Evolutionary conservation across 345 rosid species (phyloP).

Genomic region (Brassica incana): DNA sequence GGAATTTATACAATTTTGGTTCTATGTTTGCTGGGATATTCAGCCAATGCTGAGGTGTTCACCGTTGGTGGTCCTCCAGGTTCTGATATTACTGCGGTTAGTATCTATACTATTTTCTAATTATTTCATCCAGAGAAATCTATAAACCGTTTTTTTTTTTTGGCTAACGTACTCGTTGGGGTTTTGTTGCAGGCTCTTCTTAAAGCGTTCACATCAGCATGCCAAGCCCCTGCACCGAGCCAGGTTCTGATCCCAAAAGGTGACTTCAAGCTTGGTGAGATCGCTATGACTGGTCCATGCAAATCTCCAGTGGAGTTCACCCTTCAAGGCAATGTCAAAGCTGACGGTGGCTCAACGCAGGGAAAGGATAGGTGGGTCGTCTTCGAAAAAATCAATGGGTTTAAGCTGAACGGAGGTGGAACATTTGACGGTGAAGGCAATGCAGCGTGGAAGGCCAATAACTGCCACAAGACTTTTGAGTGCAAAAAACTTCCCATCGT

Average conservation of each 20-base stretch:
- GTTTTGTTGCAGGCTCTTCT: conserved; percentile 24
- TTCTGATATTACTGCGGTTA: conserved; percentile 37
- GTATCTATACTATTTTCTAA: background rate
- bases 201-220: conserved; percentile 33
- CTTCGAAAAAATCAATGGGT: conserved; percentile 20
- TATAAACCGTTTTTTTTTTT: background rate
- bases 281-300: conserved; percentile 34
- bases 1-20: conserved; percentile 8
- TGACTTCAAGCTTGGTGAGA: conserved; percentile 28
- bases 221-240: conserved; percentile 19
- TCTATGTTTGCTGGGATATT: conserved; percentile 25
- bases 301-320: conserved; percentile 27
- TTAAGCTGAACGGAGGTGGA: conserved; percentile 38
- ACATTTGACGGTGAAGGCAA: conserved; percentile 40
- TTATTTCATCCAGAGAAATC: conserved; percentile 2
- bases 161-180: background rate
- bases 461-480: conserved; percentile 35
- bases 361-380: conserved; percentile 36
- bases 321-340: conserved; percentile 26
- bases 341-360: background rate
- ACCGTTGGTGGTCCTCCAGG: background rate
- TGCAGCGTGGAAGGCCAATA: conserved; percentile 36
- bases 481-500: conserved; percentile 44
- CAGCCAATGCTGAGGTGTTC: conserved; percentile 38
- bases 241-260: conserved; percentile 37